Base-by-base conservation (phyloP, 805 yeast species). In the Metschnikowia santaceciliae region DNA sequence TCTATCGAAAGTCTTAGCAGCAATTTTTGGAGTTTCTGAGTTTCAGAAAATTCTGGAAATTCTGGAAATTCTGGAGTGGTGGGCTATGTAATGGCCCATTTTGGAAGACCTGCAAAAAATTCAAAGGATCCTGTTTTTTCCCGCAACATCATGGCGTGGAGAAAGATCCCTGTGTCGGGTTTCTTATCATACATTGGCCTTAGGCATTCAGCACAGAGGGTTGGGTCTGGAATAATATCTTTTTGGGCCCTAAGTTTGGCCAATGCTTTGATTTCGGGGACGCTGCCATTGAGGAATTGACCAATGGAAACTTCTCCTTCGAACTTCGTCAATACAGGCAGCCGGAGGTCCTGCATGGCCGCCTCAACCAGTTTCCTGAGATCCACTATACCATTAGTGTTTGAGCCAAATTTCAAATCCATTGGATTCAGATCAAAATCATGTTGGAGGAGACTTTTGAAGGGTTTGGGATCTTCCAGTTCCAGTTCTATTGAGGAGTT, bases 91-190 rank as follows among this genome's bases (percentile, higher is more conserved):
- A 4, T n/a, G 32, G 38, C 46, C 47, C 47, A 44, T 2, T 15
- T 17, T 1, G 47, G 47, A 13, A 11, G 5, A 11, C 14, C 17
- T 1, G 47, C 47, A 11, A 19, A 15, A 32, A 34, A 44, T 13
- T 7, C 11, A 17, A 44, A 44, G 22, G 26, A 14, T 3, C 41
- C 46, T 6, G 8, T 15, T 14, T 22, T 34, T 15, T 23, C 22
- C n/a, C 34, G 40, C 40, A 44, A 26, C 19, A 44, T 23, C 47
- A 32, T 65, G 2, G 84, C 79, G 65, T 81, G 84, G 48, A 81
- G 64, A 70, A 74, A 80, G 32, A 81, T 67, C 10, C 64, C 62
- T 54, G 63, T 58, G 17, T 65, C 66, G 3, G 65, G 51, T 30
- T 26, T 39, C 6, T 20, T 45, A 14, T 30, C 35, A 38, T 56